A percentile compares a stretch with the other conserved stretches of the same genome.
Evolutionary conservation across 306 rosid species (phyloP).

Genomic region (Ormosia emarginata): DNA sequence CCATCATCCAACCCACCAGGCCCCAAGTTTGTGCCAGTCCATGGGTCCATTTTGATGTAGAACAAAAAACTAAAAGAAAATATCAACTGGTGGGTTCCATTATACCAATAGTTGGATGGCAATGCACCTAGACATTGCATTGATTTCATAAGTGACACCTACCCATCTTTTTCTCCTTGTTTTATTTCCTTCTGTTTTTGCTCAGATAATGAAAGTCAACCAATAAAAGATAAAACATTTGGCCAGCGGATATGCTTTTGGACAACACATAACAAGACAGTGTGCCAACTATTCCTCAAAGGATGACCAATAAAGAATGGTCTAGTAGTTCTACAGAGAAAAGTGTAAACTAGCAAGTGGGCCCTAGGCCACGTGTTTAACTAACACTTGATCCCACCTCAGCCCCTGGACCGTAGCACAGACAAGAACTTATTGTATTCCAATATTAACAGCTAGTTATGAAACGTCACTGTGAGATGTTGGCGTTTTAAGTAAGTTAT

Average conservation of each 20-base stretch:
- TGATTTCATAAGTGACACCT: conserved; percentile 19
- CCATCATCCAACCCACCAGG: background rate
- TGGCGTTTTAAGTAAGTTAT: background rate
- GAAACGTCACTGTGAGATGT: conserved; percentile 28
- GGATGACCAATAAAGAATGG: conserved; percentile 27
- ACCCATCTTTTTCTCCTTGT: background rate
- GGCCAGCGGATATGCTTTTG: background rate
- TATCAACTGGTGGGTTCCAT: background rate
- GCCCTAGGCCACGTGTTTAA: conserved; percentile 32
- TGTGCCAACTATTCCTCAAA: conserved; percentile 3
- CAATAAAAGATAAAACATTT: conserved; percentile 23
- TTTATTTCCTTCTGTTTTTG: background rate
- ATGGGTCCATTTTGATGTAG: background rate
- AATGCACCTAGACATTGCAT: background rate
- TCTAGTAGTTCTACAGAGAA: background rate
- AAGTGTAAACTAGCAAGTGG: background rate
- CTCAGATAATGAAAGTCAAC: conserved; percentile 12
- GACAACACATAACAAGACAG: conserved; percentile 11
- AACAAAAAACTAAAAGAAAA: background rate
- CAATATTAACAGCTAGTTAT: background rate
- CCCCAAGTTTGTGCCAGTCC: background rate
- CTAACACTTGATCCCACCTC: conserved; percentile 23
- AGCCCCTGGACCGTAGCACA: conserved; percentile 24
- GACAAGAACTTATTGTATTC: conserved; percentile 27
- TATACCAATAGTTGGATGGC: background rate